Percentiles rank a stretch among this genome's conserved stretches.
These are phyloP conservation scores for Collybia nuda DNA, from an alignment of 768 basidiomycete genomes.

Conservation along the genomic window DNA sequence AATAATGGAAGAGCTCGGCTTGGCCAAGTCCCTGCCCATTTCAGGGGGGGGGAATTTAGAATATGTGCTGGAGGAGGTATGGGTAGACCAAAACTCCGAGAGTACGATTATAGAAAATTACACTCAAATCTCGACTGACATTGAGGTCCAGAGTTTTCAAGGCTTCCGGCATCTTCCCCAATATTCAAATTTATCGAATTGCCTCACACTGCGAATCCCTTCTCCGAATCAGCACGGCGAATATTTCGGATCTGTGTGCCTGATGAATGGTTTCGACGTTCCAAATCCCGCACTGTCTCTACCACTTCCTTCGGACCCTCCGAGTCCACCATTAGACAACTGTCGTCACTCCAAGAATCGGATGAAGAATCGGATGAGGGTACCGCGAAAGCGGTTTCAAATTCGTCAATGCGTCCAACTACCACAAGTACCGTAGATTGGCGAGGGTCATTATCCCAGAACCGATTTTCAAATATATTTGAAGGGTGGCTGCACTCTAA, in stretches of 20 bases:
- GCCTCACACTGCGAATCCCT: slow-evolving; percentile 40
- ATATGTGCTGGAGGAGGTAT: slow-evolving; percentile 74
- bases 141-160: slow-evolving; percentile 36
- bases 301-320: slow-evolving; percentile 48
- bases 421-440: slow-evolving; percentile 41
- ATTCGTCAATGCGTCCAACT: slow-evolving; percentile 7
- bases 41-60: slow-evolving; percentile 69
- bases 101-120: slow-evolving; percentile 38
- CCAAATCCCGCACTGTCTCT: slow-evolving; percentile 54
- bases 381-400: slow-evolving; percentile 52
- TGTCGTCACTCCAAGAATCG: slow-evolving; percentile 49
- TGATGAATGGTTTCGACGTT: slow-evolving; percentile 78
- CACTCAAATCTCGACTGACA: slow-evolving; percentile 7
- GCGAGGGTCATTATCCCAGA: slow-evolving; percentile 54
- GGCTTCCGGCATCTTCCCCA: slow-evolving; percentile 40
- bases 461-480: slow-evolving; percentile 64
- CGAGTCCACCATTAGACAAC: slow-evolving; percentile 46
- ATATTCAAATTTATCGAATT: slow-evolving; percentile 43
- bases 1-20: slow-evolving; percentile 64
- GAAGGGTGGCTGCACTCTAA: slow-evolving; percentile 60
- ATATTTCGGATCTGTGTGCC: slow-evolving; percentile 68
- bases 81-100: slow-evolving; percentile 49
- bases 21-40: slow-evolving; percentile 63
- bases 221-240: slow-evolving; percentile 40
- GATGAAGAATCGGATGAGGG: slow-evolving; percentile 50